These are phyloP conservation scores for Sistotremastrum suecicum DNA, from an alignment of 768 basidiomycete species.

Conservation along the genomic window DNA sequence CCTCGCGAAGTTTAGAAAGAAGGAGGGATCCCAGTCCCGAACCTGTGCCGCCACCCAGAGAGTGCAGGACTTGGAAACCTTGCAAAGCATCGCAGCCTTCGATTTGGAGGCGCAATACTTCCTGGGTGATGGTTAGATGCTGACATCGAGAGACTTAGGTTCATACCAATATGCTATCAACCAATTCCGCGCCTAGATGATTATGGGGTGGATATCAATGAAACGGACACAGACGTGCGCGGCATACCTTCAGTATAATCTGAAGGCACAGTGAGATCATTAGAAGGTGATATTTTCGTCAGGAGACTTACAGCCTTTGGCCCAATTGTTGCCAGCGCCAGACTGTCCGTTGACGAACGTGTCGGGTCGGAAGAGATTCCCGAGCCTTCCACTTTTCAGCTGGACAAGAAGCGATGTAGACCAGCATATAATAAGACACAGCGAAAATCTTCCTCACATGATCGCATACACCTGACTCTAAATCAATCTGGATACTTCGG, in stretches of 20 bases:
- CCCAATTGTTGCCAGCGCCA: constrained; percentile 88
- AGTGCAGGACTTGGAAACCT: constrained; percentile 82
- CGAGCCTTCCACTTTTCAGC: constrained; percentile 57
- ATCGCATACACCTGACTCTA: constrained; percentile 80
- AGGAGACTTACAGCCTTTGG: constrained; percentile 70
- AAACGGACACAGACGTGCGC: constrained; percentile 1
- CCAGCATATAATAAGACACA: background rate
- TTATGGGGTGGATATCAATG: background rate
- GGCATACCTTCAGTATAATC: constrained; percentile 77
- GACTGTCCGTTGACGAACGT: constrained; percentile 55
- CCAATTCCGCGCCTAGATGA: constrained; percentile 68
- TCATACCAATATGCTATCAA: constrained; percentile 62
- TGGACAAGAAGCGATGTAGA: constrained; percentile 13
- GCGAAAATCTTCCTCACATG: constrained; percentile 29
- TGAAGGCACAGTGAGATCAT: constrained; percentile 15
- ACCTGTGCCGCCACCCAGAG: constrained; percentile 85
- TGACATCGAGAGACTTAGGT: background rate
- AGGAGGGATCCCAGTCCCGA: constrained; percentile 74
- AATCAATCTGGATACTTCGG: constrained; percentile 78
- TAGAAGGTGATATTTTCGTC: constrained; percentile 5
- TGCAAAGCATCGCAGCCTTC: constrained; percentile 79
- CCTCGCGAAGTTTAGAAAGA: constrained; percentile 72
- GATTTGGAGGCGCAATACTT: constrained; percentile 63
- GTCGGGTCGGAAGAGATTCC: constrained; percentile 74
- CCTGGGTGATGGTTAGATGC: constrained; percentile 22